phyloP scores from a whole-genome alignment of 495 filamentous ascomycete genomes.

The Penicillium alfredii region DNA sequence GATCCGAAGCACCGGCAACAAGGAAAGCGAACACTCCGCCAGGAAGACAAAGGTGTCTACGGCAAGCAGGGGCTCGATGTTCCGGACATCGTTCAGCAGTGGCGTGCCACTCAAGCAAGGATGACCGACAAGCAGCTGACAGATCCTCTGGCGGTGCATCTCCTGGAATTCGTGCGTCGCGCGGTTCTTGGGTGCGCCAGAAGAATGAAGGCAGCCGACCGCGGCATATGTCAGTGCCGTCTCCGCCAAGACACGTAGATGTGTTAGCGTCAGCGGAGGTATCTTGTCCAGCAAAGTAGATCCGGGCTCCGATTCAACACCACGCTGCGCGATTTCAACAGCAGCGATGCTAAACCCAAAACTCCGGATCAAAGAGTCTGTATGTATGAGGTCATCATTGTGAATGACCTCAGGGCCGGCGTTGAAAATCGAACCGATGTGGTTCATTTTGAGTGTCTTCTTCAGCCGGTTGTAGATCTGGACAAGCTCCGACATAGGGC shows the following conservation, averaged over 20 bases:
- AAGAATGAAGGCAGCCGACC: constrained; percentile 60
- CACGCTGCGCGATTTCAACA: constrained; percentile 87
- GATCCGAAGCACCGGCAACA: constrained; percentile 64
- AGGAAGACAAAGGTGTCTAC: constrained; percentile 86
- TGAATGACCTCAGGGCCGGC: constrained; percentile 33
- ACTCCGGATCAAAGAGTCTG: constrained; percentile 63
- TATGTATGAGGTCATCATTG: constrained; percentile 51
- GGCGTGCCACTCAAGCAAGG: constrained; percentile 35
- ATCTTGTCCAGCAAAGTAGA: constrained; percentile 79
- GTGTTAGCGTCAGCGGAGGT: constrained; percentile 71
- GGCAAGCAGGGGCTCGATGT: constrained; percentile 61
- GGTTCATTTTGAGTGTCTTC: constrained; percentile 69
- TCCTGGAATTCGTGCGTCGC: constrained; percentile 62
- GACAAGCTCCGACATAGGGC: constrained; percentile 63
- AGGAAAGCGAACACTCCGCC: constrained; percentile 61
- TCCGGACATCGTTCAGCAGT: constrained; percentile 40
- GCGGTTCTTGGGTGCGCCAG: constrained; percentile 45
- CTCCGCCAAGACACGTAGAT: constrained; percentile 86
- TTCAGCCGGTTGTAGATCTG: constrained; percentile 73
- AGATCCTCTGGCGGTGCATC: constrained; percentile 66
- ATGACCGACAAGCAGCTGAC: constrained; percentile 65
- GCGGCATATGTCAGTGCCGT: constrained; percentile 80
- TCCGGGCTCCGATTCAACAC: constrained; percentile 68
- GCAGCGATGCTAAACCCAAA: constrained; percentile 88
- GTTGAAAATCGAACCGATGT: constrained; percentile 49